phyloP scores from a whole-genome alignment of 257 asterid species.

The Capsicum chinense region DNA sequence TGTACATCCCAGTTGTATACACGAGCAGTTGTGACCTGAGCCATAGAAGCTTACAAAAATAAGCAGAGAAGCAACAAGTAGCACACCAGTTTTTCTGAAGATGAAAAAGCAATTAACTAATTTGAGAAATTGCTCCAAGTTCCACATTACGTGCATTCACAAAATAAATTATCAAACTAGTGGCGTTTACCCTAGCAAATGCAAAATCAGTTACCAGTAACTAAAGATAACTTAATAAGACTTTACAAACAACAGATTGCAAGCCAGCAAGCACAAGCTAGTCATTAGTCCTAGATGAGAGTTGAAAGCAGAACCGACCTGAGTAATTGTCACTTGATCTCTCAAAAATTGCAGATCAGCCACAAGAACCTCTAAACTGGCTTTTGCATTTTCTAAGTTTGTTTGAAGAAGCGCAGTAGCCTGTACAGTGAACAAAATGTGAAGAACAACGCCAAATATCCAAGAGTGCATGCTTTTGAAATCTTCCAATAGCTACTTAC shows the following conservation, averaged over 20 bases:
- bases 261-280: not conserved
- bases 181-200: not conserved
- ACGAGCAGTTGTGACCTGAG: conserved; percentile 89
- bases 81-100: not conserved
- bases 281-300: not conserved
- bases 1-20: conserved; percentile 97
- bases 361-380: conserved; percentile 84
- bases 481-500: not conserved
- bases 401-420: conserved; percentile 62
- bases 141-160: not conserved
- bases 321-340: conserved; percentile 94
- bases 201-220: not conserved
- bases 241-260: not conserved
- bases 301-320: conserved; percentile 50
- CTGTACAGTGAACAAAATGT: conserved; percentile 16
- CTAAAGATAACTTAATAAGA: not conserved
- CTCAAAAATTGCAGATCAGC: conserved; percentile 86
- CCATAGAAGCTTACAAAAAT: conserved; percentile 26
- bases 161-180: not conserved
- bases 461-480: not conserved
- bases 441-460: conserved; percentile 4
- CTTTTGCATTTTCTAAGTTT: conserved; percentile 86
- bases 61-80: not conserved
- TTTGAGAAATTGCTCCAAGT: not conserved
- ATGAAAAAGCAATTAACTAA: not conserved